These are phyloP conservation scores for Kondoa malvinella DNA, from an alignment of 768 basidiomycete species.

Conservation along the genomic window DNA sequence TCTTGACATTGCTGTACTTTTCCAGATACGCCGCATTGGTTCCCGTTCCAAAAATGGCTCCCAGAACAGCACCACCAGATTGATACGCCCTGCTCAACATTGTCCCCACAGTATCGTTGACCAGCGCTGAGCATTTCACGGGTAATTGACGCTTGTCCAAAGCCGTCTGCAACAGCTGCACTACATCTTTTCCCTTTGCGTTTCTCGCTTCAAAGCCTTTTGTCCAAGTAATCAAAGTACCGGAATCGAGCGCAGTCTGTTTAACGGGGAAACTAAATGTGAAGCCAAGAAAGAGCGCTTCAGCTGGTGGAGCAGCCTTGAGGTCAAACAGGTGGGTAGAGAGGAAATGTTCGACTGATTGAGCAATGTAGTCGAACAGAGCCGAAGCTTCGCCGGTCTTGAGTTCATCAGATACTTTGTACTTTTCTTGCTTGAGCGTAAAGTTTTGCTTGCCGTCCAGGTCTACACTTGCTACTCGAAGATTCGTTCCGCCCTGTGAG, in stretches of 20 bases:
- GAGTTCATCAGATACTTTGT: constrained; percentile 78
- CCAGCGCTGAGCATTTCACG: constrained; percentile 75
- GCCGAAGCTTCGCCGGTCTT: constrained; percentile 79
- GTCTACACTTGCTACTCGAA: constrained; percentile 61
- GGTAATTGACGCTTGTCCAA: constrained; percentile 82
- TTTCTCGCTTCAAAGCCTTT: constrained; percentile 76
- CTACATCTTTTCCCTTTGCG: constrained; percentile 74
- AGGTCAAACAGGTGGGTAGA: constrained; percentile 28
- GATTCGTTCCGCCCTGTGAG: constrained; percentile 66
- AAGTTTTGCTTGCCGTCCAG: constrained; percentile 83
- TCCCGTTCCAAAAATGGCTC: constrained; percentile 89
- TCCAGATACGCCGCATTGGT: constrained; percentile 98
- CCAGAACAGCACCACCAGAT: constrained; percentile 69
- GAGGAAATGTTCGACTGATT: constrained; percentile 87
- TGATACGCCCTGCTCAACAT: constrained; percentile 83
- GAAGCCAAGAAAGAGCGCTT: constrained; percentile 54
- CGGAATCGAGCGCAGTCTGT: constrained; percentile 77
- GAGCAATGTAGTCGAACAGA: constrained; percentile 93
- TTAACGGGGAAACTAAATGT: constrained; percentile 79
- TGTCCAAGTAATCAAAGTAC: constrained; percentile 59
- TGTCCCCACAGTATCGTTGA: constrained; percentile 94
- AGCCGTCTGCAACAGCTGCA: constrained; percentile 73
- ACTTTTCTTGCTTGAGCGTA: constrained; percentile 81
- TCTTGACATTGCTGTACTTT: constrained; percentile 60
- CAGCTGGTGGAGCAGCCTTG: constrained; percentile 24